Evolutionary conservation across 768 basidiomycete species (phyloP).

Genomic region (Kockovaella imperatae): DNA sequence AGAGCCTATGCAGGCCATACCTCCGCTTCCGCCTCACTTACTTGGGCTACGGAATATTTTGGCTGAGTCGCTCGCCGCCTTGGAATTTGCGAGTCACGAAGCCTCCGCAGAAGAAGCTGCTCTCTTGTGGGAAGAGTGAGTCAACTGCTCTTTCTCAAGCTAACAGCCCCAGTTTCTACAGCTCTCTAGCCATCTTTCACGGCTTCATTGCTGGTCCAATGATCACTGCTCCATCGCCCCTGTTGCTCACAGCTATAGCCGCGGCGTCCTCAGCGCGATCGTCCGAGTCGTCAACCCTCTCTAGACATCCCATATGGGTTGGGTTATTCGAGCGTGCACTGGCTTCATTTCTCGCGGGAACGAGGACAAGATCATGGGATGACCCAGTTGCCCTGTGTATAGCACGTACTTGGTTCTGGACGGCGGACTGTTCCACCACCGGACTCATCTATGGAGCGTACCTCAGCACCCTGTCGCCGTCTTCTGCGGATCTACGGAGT

Average conservation of each 20-base stretch:
- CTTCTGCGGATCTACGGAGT: background rate
- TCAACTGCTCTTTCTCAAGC: background rate
- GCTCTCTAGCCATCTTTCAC: constrained; percentile 2
- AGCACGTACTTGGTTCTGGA: background rate
- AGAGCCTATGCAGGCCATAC: too few relatives aligned
- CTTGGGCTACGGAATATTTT: background rate
- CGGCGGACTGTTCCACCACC: background rate
- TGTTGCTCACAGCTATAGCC: background rate
- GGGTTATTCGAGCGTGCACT: background rate
- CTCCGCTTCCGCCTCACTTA: background rate
- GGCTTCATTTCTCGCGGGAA: background rate
- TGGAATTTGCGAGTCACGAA: background rate
- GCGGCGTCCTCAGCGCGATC: background rate
- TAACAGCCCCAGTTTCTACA: background rate
- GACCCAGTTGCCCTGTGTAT: background rate
- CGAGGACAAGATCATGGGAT: background rate
- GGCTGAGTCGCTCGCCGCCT: background rate
- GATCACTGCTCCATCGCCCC: background rate
- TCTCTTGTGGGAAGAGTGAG: background rate
- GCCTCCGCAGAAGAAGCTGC: background rate
- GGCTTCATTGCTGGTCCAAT: background rate
- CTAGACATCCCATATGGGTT: background rate
- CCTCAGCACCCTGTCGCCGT: background rate
- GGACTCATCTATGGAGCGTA: background rate
- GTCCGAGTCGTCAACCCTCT: background rate